Evolutionary conservation across 2,329 filamentous ascomycete species (phyloP).

Genomic region (Trichophyton rubrum): DNA sequence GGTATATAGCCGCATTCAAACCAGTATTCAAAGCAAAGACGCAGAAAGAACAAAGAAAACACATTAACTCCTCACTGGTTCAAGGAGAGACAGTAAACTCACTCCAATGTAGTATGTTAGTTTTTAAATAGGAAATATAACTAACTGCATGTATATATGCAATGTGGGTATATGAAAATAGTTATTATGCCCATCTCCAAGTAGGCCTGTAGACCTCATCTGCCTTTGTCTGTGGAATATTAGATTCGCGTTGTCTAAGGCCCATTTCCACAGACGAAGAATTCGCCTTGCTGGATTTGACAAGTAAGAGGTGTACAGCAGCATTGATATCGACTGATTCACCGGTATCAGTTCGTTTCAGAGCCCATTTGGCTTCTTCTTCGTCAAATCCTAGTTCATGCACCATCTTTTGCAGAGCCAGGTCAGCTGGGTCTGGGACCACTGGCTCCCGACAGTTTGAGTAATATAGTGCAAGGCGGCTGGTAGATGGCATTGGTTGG

Average conservation of each 20-base stretch:
- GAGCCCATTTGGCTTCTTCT: conserved; percentile 43
- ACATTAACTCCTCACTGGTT: background rate
- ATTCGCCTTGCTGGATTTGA: conserved; percentile 10
- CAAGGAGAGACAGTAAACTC: background rate
- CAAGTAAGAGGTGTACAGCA: conserved; percentile 44
- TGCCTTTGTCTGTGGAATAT: background rate
- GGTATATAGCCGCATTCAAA: background rate
- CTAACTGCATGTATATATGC: background rate
- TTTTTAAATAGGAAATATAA: background rate
- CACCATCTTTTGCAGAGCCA: conserved; percentile 45
- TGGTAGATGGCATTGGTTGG: conserved; percentile 13
- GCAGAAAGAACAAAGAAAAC: too few species aligned
- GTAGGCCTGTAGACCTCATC: conserved; percentile 16
- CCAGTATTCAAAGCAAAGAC: background rate
- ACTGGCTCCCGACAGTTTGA: conserved; percentile 16
- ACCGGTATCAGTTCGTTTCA: conserved; percentile 48
- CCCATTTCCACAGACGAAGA: background rate
- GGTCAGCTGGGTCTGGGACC: conserved; percentile 43
- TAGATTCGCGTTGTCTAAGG: background rate
- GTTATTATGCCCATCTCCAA: conserved; percentile 30
- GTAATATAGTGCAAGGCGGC: conserved; percentile 16
- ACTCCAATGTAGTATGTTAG: background rate
- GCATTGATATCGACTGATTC: conserved; percentile 46
- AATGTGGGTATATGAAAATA: background rate
- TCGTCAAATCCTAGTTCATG: conserved; percentile 46